Base-by-base conservation (phyloP, 331 rosid genomes). In the Acacia concinna region DNA sequence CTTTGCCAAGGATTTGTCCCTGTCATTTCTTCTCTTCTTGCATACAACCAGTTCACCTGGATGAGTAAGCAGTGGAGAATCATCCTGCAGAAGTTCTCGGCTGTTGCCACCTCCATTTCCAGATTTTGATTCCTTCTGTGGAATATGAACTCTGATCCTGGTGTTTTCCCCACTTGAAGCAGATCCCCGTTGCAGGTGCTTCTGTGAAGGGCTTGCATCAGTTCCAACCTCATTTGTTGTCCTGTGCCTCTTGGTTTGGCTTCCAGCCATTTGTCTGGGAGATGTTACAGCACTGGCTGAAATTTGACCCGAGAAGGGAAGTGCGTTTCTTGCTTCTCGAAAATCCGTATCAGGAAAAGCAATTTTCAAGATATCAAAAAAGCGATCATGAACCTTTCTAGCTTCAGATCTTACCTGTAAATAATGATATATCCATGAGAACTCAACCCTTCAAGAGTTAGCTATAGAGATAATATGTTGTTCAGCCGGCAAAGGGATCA, bases 31-130 rank as follows among this genome's bases (percentile, higher is more conserved):
- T 84, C 86, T 95, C 89, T 93, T 95, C 92, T 93, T 95, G 93
- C 98, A 93, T 63, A 95, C 90, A 66, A 95, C 98, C 62, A 95
- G 89, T 44, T 93, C 94, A 54, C 99, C 98, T 7, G 99, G 99
- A 90, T 95, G 99, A 78, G 94, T 69, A 31, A 70, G 97, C 84
- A 84, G 65, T 6, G 93, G 82, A 81, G 93, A 83, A 54, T 86
- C 90, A 62, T 89, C 92, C 79, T 57, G 93, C 74, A 80, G 95
- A 88, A 46, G 79, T 75, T 92, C 97, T 44, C 91, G 81, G 72
- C 81, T 73, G 69, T 87, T 85, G 40, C 89, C 75, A 21, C 85
- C 67, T 25, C 88, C 93, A 73, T 80, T 85, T 65, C 89, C 97
- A 17, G 77, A 78, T 79, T 90, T 93, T n/a, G 91, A 78, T 73